These are phyloP conservation scores for Dichotomocladium elegans DNA, from an alignment of 371 early-diverging fungal genomes.

Conservation along the genomic window DNA sequence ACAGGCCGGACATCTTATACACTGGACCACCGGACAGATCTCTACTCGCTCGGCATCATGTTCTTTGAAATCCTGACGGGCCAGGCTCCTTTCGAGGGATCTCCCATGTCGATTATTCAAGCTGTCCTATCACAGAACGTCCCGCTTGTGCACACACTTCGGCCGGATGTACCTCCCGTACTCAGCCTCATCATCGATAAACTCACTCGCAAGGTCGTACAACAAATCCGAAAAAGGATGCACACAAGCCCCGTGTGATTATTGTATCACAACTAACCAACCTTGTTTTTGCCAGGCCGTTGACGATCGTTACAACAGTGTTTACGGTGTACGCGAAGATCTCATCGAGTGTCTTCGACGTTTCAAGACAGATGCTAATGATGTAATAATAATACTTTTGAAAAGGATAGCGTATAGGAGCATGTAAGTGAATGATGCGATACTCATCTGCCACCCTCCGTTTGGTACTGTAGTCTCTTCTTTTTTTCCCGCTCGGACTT, in stretches of 20 bases:
- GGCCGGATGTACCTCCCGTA: conserved; percentile 49
- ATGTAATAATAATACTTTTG: neutral
- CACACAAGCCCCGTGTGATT: neutral
- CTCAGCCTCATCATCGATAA: conserved; percentile 53
- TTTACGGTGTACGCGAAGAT: conserved; percentile 52
- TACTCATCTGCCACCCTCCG: neutral
- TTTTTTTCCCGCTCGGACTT: conserved; percentile 33
- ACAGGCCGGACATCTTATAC: conserved; percentile 56
- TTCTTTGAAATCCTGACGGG: conserved; percentile 48
- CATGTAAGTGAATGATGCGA: neutral
- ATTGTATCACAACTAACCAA: neutral
- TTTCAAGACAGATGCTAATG: conserved; percentile 9
- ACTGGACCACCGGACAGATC: conserved; percentile 53
- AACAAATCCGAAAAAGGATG: neutral
- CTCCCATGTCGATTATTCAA: conserved; percentile 51
- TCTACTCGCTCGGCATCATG: conserved; percentile 53
- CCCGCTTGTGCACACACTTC: conserved; percentile 38
- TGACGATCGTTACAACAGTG: conserved; percentile 52
- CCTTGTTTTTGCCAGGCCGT: conserved; percentile 37
- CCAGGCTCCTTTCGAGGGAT: conserved; percentile 43
- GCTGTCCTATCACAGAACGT: conserved; percentile 47
- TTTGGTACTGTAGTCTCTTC: conserved; percentile 27
- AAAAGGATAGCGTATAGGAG: neutral
- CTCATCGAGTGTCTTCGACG: conserved; percentile 41
- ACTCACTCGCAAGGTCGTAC: conserved; percentile 49